Conservation (phyloP, 768 basidiomycete species). For the Auricularia cornea region DNA sequence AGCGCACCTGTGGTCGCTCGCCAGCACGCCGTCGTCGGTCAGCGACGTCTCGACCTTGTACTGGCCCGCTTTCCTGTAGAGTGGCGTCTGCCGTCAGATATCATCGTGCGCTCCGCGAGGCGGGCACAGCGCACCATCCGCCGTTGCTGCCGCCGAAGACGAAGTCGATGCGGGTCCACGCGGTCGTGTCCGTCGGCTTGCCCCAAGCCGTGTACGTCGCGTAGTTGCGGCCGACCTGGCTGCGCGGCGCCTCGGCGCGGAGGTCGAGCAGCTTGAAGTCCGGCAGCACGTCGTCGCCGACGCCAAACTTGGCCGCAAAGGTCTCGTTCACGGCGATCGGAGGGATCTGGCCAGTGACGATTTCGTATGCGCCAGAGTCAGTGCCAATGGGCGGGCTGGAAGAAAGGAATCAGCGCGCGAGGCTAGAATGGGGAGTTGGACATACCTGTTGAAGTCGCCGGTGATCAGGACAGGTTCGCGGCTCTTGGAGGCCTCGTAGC, state of each 20-base stretch:
- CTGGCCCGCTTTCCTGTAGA: slow-evolving; percentile 26
- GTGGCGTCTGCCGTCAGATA: not conserved
- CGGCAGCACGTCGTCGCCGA: slow-evolving; percentile 19
- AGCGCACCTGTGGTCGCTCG: slow-evolving; percentile 48
- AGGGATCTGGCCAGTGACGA: slow-evolving; percentile 35
- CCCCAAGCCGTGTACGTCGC: slow-evolving; percentile 43
- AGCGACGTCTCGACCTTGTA: slow-evolving; percentile 36
- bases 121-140: slow-evolving; percentile 30
- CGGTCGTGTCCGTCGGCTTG: slow-evolving; percentile 28
- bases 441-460: slow-evolving; percentile 48
- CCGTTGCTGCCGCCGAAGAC: slow-evolving; percentile 41
- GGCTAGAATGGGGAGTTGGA: not conserved
- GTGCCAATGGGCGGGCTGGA: slow-evolving; percentile 27
- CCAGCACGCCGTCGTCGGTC: slow-evolving; percentile 43
- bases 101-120: not conserved
- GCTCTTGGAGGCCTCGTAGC: slow-evolving; percentile 37
- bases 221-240: slow-evolving; percentile 35
- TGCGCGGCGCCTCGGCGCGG: slow-evolving; percentile 32
- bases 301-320: slow-evolving; percentile 34
- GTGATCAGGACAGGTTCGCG: slow-evolving; percentile 37
- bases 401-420: not conserved
- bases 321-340: slow-evolving; percentile 35
- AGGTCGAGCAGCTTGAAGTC: slow-evolving; percentile 39
- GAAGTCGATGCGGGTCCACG: slow-evolving; percentile 42
- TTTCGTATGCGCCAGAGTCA: slow-evolving; percentile 43